Percentiles rank a stretch among this genome's conserved stretches.
These are phyloP conservation scores for Kondoa malvinella DNA, from an alignment of 768 basidiomycete species.

Conservation along the genomic window DNA sequence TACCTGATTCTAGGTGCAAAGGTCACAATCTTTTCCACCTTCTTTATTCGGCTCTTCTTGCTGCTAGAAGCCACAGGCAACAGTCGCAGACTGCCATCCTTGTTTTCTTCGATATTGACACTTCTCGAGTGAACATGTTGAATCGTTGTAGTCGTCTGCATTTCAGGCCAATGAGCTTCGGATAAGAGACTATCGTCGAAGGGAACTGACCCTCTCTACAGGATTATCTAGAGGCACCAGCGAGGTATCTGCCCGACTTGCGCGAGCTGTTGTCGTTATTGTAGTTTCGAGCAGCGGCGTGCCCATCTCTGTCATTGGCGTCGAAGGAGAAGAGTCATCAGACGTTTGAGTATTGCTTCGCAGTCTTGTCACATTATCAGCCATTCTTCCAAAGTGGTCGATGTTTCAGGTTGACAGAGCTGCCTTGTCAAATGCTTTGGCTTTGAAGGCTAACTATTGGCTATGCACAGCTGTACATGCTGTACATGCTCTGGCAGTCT, in stretches of 20 bases:
- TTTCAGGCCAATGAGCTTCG: background rate
- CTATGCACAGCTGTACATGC: too few species aligned
- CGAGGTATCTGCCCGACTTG: background rate
- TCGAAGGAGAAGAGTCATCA: too few species aligned
- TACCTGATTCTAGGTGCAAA: background rate
- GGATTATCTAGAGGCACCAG: too few species aligned
- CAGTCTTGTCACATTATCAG: too few species aligned
- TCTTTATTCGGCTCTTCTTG: conserved; percentile 16
- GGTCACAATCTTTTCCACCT: conserved; percentile 4
- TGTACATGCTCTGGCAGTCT: too few species aligned
- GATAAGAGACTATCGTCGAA: too few species aligned
- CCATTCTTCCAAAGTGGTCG: too few species aligned
- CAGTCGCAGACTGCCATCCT: conserved; percentile 14
- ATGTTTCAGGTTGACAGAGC: too few species aligned
- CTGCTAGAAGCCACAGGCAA: conserved; percentile 6
- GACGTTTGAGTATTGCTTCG: too few species aligned
- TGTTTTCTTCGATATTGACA: background rate
- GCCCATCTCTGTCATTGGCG: background rate
- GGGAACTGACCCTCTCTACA: too few species aligned
- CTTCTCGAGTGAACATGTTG: background rate
- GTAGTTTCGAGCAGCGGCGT: background rate
- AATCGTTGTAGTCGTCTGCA: background rate
- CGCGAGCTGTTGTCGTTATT: conserved; percentile 14
- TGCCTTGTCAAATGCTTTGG: too few species aligned
- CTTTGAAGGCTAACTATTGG: too few species aligned